A percentile compares a stretch with the other conserved stretches of the same genome.
phyloP scores from a whole-genome alignment of 2,329 filamentous ascomycete species.

The Aspergillus pseudotamarii region DNA sequence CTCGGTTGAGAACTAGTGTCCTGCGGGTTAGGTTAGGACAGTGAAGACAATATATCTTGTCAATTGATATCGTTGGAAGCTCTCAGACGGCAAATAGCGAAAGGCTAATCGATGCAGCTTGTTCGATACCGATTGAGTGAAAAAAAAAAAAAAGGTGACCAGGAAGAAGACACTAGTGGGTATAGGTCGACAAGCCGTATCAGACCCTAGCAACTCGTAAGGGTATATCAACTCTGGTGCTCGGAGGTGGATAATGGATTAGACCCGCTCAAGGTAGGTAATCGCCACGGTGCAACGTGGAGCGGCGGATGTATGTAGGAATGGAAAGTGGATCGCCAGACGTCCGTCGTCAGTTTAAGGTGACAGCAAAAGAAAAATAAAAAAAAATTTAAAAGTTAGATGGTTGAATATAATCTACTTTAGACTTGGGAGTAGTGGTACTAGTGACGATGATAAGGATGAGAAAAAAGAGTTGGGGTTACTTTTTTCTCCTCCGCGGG shows the following conservation, averaged over 20 bases:
- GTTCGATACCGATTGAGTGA: background rate
- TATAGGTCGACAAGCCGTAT: background rate
- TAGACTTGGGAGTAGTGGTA: background rate
- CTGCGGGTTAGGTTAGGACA: background rate
- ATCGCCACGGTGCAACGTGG: background rate
- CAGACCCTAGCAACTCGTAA: background rate
- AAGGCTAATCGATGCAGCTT: background rate
- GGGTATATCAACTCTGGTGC: conserved; percentile 2
- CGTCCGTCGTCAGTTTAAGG: background rate
- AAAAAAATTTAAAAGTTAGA: background rate
- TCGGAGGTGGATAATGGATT: background rate
- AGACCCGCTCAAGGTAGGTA: background rate
- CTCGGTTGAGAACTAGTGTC: background rate
- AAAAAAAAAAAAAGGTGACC: background rate
- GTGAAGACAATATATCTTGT: background rate
- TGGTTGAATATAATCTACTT: background rate
- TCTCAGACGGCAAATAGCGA: background rate
- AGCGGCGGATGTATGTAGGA: background rate
- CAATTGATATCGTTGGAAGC: background rate
- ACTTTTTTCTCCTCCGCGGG: conserved; percentile 5
- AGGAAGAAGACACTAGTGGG: background rate
- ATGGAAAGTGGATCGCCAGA: background rate
- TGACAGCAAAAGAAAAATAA: background rate
- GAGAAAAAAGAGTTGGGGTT: conserved; percentile 1
- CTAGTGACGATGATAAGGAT: conserved; percentile 1